A percentile compares a stretch with the other conserved stretches of the same genome.
Conservation (phyloP, 371 early-diverging fungal genomes). For the Dichotomocladium elegans region DNA sequence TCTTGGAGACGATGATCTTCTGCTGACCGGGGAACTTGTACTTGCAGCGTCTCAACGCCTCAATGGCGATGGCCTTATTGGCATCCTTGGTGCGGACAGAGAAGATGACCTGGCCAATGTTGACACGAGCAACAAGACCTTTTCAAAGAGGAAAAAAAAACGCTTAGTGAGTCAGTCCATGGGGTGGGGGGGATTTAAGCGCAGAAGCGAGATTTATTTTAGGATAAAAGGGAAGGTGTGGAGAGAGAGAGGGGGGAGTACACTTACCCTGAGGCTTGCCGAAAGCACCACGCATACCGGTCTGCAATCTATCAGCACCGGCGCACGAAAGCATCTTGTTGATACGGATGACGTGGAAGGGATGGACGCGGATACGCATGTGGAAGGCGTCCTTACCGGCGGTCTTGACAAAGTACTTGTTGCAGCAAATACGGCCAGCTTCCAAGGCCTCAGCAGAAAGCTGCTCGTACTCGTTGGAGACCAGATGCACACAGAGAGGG, state of each 20-base stretch:
- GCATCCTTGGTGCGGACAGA: slow-evolving; percentile 98
- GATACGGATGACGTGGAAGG: slow-evolving; percentile 99
- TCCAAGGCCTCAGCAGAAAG: slow-evolving; percentile 99
- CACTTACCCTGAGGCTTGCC: slow-evolving; percentile 99
- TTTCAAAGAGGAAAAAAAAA: no score
- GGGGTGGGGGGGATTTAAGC: no score
- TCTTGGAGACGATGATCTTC: slow-evolving; percentile 98
- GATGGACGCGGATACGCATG: slow-evolving; percentile 99
- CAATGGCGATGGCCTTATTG: slow-evolving; percentile 94
- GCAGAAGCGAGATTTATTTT: no score
- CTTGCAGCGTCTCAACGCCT: slow-evolving; percentile 95
- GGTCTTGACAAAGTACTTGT: slow-evolving; percentile 99
- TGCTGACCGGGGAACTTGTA: slow-evolving; percentile 99
- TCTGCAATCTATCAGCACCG: slow-evolving; percentile 99
- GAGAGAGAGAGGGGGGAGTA: no score
- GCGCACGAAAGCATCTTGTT: slow-evolving; percentile 99
- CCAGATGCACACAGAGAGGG: slow-evolving; percentile 95
- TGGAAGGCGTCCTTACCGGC: slow-evolving; percentile 99
- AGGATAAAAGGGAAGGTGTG: no score
- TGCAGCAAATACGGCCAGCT: slow-evolving; percentile 99
- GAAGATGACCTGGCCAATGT: slow-evolving; percentile 98
- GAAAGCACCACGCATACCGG: slow-evolving; percentile 99
- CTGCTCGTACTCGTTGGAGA: slow-evolving; percentile 99
- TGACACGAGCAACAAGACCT: slow-evolving; percentile 99
- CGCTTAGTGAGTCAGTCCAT: no score